Base-by-base conservation (phyloP, 768 basidiomycete species). In the button mushroom (Agaricus bisporus) region DNA sequence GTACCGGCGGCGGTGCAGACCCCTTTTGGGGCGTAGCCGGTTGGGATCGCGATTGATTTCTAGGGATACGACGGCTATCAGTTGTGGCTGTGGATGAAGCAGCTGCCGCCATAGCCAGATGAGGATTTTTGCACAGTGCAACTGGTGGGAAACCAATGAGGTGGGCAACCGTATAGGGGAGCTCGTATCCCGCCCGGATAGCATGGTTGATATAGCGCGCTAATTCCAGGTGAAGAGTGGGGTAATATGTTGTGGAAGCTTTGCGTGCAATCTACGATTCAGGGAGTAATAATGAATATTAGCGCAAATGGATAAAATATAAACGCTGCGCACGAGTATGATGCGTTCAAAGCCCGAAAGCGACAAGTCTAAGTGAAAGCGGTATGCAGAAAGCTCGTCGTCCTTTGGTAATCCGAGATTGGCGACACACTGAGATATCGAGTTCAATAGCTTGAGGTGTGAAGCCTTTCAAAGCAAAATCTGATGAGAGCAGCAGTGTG, bases 191-290 rank as follows among this genome's bases (percentile, higher is more conserved):
- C 37, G 90, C 79, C 14, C 77, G 73, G 22, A 69, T 69, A 2
- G 86, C 83, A 57, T 82, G 76, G 0, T 78, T 73, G 58, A 98
- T 78, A 66, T 98, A 98, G 29, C 94, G 83, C 12, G 93, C 81
- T 48, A 99, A 73, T 68, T 99, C 95, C 38, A 98, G 84, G 68
- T 99, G 97, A 1, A 99, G 79, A 3, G 84, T 87, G 0, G 94
- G 92, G 67, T 99, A 99, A 68, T 97, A 98, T 11, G 87, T 85
- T 20, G 87, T 84, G 15, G 95, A 98, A 14, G 97, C 93, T 69
- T 98, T 98, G 48, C 97, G 88, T 0, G 92, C 83, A 41, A 95
- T 91, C 95, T 98, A 42, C 12, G 36, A 26, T 29, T 22, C 4
- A 22, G 46, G 18, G 42, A 35, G 47, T 42, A 25, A 35, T 18